phyloP scores from a whole-genome alignment of 306 rosid genomes.

The Adenanthera pavonina region DNA sequence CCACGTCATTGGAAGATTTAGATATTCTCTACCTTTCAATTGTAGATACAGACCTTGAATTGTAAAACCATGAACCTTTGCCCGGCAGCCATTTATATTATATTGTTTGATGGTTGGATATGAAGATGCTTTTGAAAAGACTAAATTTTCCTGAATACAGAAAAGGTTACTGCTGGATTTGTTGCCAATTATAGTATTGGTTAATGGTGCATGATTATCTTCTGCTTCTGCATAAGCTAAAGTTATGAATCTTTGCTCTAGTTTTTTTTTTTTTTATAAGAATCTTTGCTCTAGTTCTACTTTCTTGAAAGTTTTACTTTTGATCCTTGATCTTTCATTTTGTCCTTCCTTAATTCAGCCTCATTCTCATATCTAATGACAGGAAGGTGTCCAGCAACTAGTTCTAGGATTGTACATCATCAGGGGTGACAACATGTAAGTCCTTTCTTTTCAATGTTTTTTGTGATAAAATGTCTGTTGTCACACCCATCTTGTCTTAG shows the following conservation, averaged over 20 bases:
- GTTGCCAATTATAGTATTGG: not conserved
- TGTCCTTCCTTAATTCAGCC: not conserved
- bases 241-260: not conserved
- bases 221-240: not conserved
- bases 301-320: conserved; percentile 1
- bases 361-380: conserved; percentile 42
- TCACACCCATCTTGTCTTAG: conserved; percentile 1
- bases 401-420: conserved; percentile 89
- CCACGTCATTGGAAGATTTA: not conserved
- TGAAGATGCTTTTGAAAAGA: not conserved
- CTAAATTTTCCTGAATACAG: not conserved
- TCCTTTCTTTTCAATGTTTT: not conserved
- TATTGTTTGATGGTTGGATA: not conserved
- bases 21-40: not conserved
- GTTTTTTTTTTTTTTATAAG: too few relatives aligned
- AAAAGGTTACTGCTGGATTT: not conserved
- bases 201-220: not conserved
- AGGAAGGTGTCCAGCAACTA: conserved; percentile 96
- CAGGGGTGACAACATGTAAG: conserved; percentile 95
- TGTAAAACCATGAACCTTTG: not conserved
- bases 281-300: too few relatives aligned
- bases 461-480: conserved; percentile 1
- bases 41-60: not conserved
- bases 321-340: not conserved
- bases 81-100: not conserved